Evolutionary conservation across 352 stramenopile species (phyloP), one percentile per base, ranked within the genome.

Genomic region (Phytophthora kernoviae): DNA sequence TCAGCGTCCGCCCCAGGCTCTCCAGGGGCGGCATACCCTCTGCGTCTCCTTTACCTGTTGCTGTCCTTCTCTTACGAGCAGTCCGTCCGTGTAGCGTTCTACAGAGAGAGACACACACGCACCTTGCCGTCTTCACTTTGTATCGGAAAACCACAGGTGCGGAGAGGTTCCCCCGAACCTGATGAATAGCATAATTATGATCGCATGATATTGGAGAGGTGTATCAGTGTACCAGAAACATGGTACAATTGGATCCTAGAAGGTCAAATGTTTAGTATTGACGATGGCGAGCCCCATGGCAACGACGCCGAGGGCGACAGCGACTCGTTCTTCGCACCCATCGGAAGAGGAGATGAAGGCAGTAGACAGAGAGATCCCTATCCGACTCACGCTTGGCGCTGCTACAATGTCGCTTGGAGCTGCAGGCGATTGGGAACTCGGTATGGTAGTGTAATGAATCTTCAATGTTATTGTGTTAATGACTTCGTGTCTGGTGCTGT

Each of bases 401-500:
- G 65, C 74, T 33, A 79, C 73, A 51, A 56, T 94, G 40, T 60
- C 62, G 0, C 66, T 94, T 34, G 70, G 54, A 11, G 60, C 65
- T 2, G 30, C 24, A 0, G 81, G 82, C 8, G 55, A 87, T 12
- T 96, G 84, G 87, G 72, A 88, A 41, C 49, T 94, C 6, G 87
- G 87, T 95, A 45, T 7, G 64, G 30, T 59, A 17, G 21, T 8
- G 18, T 9, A 33, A n/a, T n/a, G n/a, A n/a, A n/a, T 9, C 8
- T 12, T 54, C 11, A 34, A 58, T 20, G 11, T 10, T 7, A 30
- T 51, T 20, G n/a, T 33, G 40, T 21, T 62, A 30, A 26, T 18
- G 37, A 17, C 37, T 17, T 1, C 3, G n/a, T 24, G 14, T 18
- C 47, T 20, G 40, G 34, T 43, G 17, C 22, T 46, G 12, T 58